Evolutionary conservation across 2,329 filamentous ascomycete species (phyloP).

Genomic region (Elsinoe batatas): DNA sequence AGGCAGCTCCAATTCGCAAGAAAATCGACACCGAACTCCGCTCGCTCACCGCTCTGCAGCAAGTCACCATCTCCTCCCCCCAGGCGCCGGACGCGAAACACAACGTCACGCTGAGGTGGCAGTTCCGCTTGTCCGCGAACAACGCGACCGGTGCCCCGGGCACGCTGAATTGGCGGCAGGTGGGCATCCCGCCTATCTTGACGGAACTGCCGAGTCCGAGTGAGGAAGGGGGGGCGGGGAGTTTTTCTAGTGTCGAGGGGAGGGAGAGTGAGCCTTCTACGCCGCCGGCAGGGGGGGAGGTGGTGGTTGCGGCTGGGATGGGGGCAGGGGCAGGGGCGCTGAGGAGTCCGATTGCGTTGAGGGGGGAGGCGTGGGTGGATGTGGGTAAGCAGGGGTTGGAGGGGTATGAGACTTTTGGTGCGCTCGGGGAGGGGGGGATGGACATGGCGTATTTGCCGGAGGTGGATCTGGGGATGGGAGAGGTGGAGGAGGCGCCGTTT

Average conservation of each 20-base stretch:
- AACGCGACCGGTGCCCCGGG: not conserved
- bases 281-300: not conserved
- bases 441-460: not conserved
- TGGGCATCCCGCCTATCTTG: not conserved
- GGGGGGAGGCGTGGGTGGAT: not conserved
- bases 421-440: not conserved
- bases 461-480: not conserved
- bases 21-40: conserved; percentile 4
- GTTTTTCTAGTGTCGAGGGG: not conserved
- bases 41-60: conserved; percentile 6
- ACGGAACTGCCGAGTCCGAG: not conserved
- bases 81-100: not conserved
- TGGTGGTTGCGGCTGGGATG: no score
- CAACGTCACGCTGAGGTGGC: conserved; percentile 11
- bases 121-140: conserved; percentile 1
- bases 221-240: not conserved
- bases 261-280: not conserved
- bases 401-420: not conserved
- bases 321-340: not conserved
- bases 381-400: not conserved
- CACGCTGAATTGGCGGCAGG: not conserved
- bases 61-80: conserved; percentile 1
- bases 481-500: not conserved
- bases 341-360: not conserved
- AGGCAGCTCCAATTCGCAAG: not conserved